Evolutionary conservation across 2,329 filamentous ascomycete species (phyloP), one percentile per base, ranked within the genome.

Genomic region (Fonsecaea erecta): DNA sequence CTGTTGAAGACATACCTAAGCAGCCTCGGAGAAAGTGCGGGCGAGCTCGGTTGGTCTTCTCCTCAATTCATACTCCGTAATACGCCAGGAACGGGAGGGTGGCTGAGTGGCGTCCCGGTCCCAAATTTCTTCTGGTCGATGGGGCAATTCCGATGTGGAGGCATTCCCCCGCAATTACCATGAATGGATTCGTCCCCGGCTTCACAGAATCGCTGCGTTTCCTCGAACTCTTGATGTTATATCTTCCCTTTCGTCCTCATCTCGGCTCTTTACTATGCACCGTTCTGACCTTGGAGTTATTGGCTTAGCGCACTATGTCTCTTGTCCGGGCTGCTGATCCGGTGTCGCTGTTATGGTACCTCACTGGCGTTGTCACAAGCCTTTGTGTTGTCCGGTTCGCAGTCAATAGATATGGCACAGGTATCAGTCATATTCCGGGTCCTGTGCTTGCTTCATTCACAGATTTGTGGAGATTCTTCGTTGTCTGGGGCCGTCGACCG

Each of bases 341-440:
- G 7, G 30, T 60, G 28, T 52, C 53, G 34, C 56, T 57, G 18
- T 40, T 32, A 18, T 30, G 40, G 51, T 56, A 40, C 12, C n/a
- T 40, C 9, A n/a, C 37, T 30, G 56, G 43, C 53, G 14, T 56
- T 16, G 21, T 51, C 18, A 52, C 35, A 30, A 8, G 40, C n/a
- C 16, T 61, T 34, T 32, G 52, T 37, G 32, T 35, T 18, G 28
- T 54, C 21, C 51, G 40, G 1, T 24, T 48, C 8, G n/a, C 54
- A 18, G 30, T 56, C 48, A 68, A 66, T 43, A 63, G 52, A 52
- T 68, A 68, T 60, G 57, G 56, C 26, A 34, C 48, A 24, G 60
- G 66, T n/a, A 51, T 68, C 59, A 62, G 35, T 14, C 57, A 61
- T 28, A 68, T 76, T 18, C 74, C 74, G 2, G 75, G 75, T 3